Evolutionary conservation across 306 rosid species (phyloP).

Genomic region (Begonia masoniana): DNA sequence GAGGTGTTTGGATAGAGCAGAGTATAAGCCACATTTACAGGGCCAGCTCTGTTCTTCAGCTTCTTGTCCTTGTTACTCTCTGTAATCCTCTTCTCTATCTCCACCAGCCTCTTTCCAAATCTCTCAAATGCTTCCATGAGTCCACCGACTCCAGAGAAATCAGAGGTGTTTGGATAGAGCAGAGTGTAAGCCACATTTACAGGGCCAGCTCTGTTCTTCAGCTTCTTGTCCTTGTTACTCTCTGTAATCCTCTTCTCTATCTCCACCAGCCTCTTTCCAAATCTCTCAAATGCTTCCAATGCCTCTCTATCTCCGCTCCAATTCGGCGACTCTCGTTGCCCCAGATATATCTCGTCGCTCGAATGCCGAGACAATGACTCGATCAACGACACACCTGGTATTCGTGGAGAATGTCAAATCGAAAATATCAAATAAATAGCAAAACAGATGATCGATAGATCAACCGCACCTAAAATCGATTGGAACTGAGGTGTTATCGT

Average conservation of each 20-base stretch:
- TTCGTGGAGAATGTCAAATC: background rate
- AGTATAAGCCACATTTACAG: slow-evolving; percentile 60
- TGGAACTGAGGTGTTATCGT: slow-evolving; percentile 87
- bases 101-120: slow-evolving; percentile 33
- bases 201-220: slow-evolving; percentile 73
- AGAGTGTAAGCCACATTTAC: slow-evolving; percentile 65
- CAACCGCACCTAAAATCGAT: slow-evolving; percentile 57
- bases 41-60: slow-evolving; percentile 72
- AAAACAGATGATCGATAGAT: too few relatives aligned
- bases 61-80: slow-evolving; percentile 39
- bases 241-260: slow-evolving; percentile 45
- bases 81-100: slow-evolving; percentile 45
- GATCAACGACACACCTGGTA: slow-evolving; percentile 71
- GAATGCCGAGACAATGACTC: slow-evolving; percentile 80
- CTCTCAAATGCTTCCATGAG: slow-evolving; percentile 54
- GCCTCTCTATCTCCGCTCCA: slow-evolving; percentile 63
- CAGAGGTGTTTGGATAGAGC: slow-evolving; percentile 73
- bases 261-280: slow-evolving; percentile 30
- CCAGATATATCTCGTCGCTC: slow-evolving; percentile 77
- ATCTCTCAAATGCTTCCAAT: slow-evolving; percentile 44
- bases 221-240: slow-evolving; percentile 39
- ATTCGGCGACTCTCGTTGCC: slow-evolving; percentile 46
- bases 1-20: slow-evolving; percentile 78
- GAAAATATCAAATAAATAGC: too few relatives aligned
- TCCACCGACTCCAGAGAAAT: slow-evolving; percentile 47